These are phyloP conservation scores for Candida khao-thaluensis DNA, from an alignment of 805 yeast species.

Conservation along the genomic window DNA sequence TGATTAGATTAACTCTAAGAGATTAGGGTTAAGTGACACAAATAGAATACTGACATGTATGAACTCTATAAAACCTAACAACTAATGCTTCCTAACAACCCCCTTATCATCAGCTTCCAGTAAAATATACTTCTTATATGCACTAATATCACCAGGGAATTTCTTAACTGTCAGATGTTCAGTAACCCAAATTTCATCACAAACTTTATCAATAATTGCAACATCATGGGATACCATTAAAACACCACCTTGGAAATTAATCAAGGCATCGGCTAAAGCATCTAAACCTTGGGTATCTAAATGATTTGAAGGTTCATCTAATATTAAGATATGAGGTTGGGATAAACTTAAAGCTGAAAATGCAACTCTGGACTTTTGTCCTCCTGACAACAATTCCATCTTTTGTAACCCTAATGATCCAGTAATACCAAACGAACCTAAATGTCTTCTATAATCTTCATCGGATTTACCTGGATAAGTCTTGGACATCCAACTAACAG, in stretches of 20 bases:
- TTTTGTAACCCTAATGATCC: slow-evolving; percentile 91
- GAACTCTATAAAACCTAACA: neutral
- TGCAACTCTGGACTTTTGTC: slow-evolving; percentile 97
- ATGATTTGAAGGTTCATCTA: slow-evolving; percentile 98
- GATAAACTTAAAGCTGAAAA: slow-evolving; percentile 91
- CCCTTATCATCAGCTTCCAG: slow-evolving; percentile 77
- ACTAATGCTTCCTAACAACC: slow-evolving; percentile 81
- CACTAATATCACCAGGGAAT: slow-evolving; percentile 81
- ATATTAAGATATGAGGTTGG: slow-evolving; percentile 85
- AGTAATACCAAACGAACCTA: slow-evolving; percentile 96
- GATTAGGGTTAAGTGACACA: too few relatives aligned
- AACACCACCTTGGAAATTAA: slow-evolving; percentile 89
- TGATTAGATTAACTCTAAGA: too few relatives aligned
- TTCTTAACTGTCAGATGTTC: slow-evolving; percentile 78
- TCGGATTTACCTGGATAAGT: slow-evolving; percentile 91
- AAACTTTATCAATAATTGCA: slow-evolving; percentile 79
- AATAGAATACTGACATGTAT: too few relatives aligned
- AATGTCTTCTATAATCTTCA: slow-evolving; percentile 94
- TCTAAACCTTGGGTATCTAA: slow-evolving; percentile 97
- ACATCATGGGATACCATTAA: slow-evolving; percentile 99
- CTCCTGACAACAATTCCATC: slow-evolving; percentile 89
- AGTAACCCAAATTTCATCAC: slow-evolving; percentile 94
- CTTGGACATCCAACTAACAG: slow-evolving; percentile 91
- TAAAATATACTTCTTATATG: slow-evolving; percentile 85
- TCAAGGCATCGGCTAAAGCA: slow-evolving; percentile 88